Evolutionary conservation across 192 early-diverging fungal genomes (phyloP).

Genomic region (Coemansia sp.): DNA sequence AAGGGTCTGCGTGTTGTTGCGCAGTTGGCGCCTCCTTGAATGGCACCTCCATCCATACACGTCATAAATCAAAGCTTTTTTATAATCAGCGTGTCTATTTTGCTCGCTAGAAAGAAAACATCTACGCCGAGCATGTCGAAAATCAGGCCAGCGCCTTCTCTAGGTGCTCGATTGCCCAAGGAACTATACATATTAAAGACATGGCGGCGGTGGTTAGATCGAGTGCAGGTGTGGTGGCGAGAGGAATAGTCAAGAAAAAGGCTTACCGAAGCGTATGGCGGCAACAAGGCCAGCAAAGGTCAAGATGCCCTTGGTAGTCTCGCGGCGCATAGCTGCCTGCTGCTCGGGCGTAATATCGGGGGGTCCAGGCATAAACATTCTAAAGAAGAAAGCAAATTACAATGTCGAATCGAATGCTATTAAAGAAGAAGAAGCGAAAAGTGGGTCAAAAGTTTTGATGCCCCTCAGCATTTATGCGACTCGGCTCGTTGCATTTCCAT

Average conservation of each 20-base stretch:
- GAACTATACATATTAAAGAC: conserved; percentile 25
- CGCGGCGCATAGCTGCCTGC: conserved; percentile 45
- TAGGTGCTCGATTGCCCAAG: conserved; percentile 51
- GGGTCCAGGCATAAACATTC: conserved; percentile 54
- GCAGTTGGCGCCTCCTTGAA: neutral
- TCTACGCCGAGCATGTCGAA: neutral
- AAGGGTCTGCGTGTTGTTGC: neutral
- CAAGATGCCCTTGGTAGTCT: conserved; percentile 40
- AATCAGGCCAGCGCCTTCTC: conserved; percentile 40
- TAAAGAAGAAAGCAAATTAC: conserved; percentile 2
- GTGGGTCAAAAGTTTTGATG: neutral
- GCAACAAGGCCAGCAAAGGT: conserved; percentile 47
- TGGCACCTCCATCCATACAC: neutral
- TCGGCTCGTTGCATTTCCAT: neutral
- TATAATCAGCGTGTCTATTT: neutral
- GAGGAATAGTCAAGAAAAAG: neutral
- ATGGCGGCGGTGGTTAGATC: neutral
- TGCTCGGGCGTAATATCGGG: conserved; percentile 52
- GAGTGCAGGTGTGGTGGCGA: neutral
- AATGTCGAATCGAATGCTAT: neutral
- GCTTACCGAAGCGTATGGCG: conserved; percentile 48
- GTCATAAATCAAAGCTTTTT: neutral
- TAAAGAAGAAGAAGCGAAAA: neutral
- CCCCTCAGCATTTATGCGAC: neutral
- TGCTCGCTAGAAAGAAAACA: neutral